These are phyloP conservation scores for Herpotrichia juniperi DNA, from an alignment of 2,329 filamentous ascomycete genomes.

Conservation along the genomic window DNA sequence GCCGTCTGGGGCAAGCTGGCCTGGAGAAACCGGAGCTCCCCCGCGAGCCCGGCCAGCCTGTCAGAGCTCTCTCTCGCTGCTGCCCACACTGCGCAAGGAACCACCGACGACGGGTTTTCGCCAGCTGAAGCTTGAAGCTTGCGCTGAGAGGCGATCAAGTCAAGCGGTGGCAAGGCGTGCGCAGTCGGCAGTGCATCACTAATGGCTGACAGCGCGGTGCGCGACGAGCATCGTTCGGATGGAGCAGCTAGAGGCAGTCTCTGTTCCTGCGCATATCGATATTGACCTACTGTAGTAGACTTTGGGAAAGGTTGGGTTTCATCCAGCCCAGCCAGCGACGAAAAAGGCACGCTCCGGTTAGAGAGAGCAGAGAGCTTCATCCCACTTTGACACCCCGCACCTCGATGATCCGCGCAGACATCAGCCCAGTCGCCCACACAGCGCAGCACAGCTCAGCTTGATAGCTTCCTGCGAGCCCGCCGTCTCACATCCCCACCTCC, in stretches of 20 bases:
- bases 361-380: background rate
- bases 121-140: constrained; percentile 9
- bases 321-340: constrained; percentile 6
- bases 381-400: background rate
- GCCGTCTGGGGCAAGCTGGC: background rate
- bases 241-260: background rate
- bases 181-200: background rate
- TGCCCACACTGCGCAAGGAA: constrained; percentile 7
- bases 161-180: background rate
- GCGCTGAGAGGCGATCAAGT: background rate
- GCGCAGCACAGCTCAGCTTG: background rate
- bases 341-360: constrained; percentile 5
- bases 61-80: constrained; percentile 17
- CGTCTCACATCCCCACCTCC: background rate
- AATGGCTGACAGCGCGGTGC: background rate
- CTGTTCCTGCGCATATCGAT: background rate
- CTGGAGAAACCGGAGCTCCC: constrained; percentile 13
- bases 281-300: background rate
- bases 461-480: constrained; percentile 21
- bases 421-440: background rate
- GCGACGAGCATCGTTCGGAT: background rate
- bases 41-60: constrained; percentile 13
- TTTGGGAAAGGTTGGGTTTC: constrained; percentile 10
- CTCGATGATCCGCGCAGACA: constrained; percentile 23
- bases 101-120: background rate